Conservation (phyloP, 805 yeast species). For the Spathaspora hagerdaliae region DNA sequence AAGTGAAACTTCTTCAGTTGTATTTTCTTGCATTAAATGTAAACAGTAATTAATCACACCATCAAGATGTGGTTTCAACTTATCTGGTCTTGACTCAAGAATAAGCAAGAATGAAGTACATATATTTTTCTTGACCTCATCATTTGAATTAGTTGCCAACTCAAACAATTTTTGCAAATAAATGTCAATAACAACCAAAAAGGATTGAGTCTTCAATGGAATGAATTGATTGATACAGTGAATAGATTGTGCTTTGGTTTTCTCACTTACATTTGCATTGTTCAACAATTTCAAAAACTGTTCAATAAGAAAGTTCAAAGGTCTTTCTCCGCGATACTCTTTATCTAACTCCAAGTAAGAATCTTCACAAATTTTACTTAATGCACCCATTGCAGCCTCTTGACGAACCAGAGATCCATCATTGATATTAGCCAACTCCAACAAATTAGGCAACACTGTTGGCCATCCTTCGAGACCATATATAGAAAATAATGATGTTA, state of each 20-base stretch:
- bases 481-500: conserved; percentile 71
- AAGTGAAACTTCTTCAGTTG: conserved; percentile 71
- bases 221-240: conserved; percentile 76
- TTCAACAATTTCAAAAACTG: conserved; percentile 52
- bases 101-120: conserved; percentile 72
- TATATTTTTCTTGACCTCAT: conserved; percentile 64
- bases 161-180: conserved; percentile 61
- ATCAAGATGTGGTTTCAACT: conserved; percentile 69
- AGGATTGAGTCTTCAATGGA: conserved; percentile 61
- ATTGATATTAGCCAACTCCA: conserved; percentile 45
- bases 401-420: conserved; percentile 27
- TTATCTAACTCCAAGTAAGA: conserved; percentile 60
- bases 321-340: conserved; percentile 62
- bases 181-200: conserved; percentile 61
- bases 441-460: conserved; percentile 59
- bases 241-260: conserved; percentile 59
- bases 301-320: conserved; percentile 65
- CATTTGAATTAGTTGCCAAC: conserved; percentile 60
- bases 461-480: conserved; percentile 76
- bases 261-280: conserved; percentile 29
- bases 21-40: conserved; percentile 61
- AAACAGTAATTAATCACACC: conserved; percentile 85
- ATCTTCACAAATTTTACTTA: conserved; percentile 90
- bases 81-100: conserved; percentile 76
- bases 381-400: conserved; percentile 78